Conservation (phyloP, 305 asterid species). For the Plantago lanceolata region DNA sequence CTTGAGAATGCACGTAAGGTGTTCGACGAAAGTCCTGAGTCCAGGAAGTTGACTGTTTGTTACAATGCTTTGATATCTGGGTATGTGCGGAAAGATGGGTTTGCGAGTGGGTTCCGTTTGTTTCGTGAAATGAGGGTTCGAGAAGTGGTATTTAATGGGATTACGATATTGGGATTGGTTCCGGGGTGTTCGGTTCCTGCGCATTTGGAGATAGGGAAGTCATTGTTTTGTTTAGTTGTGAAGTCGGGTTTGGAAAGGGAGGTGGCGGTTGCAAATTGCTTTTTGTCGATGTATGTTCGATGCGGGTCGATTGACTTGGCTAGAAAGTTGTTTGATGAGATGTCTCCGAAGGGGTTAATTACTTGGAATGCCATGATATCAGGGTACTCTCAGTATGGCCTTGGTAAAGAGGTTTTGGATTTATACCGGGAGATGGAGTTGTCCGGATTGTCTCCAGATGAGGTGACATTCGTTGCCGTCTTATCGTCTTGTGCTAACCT, state of each 20-base stretch:
- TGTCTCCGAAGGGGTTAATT: slow-evolving; percentile 51
- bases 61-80: slow-evolving; percentile 84
- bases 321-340: slow-evolving; percentile 50
- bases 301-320: slow-evolving; percentile 57
- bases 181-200: slow-evolving; percentile 49
- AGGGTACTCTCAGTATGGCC: slow-evolving; percentile 81
- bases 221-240: slow-evolving; percentile 50
- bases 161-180: slow-evolving; percentile 73
- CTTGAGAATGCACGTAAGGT: slow-evolving; percentile 40
- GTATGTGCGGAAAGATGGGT: slow-evolving; percentile 32
- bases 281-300: slow-evolving; percentile 68
- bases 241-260: slow-evolving; percentile 44
- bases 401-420: slow-evolving; percentile 52
- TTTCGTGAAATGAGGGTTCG: slow-evolving; percentile 51
- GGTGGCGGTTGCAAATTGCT: slow-evolving; percentile 59
- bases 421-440: slow-evolving; percentile 62
- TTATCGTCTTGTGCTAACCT: slow-evolving; percentile 82
- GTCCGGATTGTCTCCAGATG: slow-evolving; percentile 51
- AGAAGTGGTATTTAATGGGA: slow-evolving; percentile 33
- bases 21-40: slow-evolving; percentile 68
- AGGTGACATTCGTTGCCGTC: slow-evolving; percentile 73
- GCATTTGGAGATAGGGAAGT: slow-evolving; percentile 55
- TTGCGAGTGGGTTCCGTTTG: slow-evolving; percentile 40
- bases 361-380: slow-evolving; percentile 95
- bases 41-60: slow-evolving; percentile 47